Conservation (phyloP, 139 green algal genomes). For the Chlamydomonas schloesseri region DNA sequence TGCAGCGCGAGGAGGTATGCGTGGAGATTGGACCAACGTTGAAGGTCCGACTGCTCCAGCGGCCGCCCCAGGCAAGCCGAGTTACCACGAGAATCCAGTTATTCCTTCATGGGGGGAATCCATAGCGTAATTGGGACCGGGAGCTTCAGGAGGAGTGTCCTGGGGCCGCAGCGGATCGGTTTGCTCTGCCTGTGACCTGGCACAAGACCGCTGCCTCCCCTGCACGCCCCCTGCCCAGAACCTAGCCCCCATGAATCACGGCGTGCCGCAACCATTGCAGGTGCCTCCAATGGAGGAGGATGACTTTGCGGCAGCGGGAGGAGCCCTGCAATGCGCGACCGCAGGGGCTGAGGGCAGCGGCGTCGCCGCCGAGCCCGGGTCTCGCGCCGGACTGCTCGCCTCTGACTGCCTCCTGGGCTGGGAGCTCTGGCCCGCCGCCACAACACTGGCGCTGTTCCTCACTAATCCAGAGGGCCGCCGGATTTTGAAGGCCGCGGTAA, state of each 20-base stretch:
- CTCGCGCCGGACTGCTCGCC: background rate
- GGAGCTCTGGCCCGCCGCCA: slow-evolving; percentile 41
- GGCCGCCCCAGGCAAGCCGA: background rate
- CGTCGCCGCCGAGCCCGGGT: background rate
- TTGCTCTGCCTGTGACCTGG: too few species aligned
- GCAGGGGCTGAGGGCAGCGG: background rate
- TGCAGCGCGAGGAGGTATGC: slow-evolving; percentile 28
- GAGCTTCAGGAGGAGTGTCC: too few species aligned
- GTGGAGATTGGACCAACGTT: background rate
- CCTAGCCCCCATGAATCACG: too few species aligned
- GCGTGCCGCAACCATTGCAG: too few species aligned
- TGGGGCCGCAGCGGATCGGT: too few species aligned
- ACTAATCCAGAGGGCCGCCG: background rate
- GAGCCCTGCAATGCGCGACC: background rate
- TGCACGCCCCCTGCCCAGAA: too few species aligned
- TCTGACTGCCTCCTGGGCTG: slow-evolving; percentile 29
- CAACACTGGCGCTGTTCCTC: background rate
- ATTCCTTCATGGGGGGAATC: too few species aligned
- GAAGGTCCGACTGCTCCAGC: slow-evolving; percentile 6
- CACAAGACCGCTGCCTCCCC: too few species aligned
- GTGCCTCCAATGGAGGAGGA: background rate
- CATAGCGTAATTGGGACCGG: too few species aligned
- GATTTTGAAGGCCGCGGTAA: too few species aligned
- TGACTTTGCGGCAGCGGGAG: background rate
- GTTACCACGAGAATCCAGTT: too few species aligned